phyloP scores from a whole-genome alignment of 2,329 filamentous ascomycete species.

The Cladophialophora carrionii region DNA sequence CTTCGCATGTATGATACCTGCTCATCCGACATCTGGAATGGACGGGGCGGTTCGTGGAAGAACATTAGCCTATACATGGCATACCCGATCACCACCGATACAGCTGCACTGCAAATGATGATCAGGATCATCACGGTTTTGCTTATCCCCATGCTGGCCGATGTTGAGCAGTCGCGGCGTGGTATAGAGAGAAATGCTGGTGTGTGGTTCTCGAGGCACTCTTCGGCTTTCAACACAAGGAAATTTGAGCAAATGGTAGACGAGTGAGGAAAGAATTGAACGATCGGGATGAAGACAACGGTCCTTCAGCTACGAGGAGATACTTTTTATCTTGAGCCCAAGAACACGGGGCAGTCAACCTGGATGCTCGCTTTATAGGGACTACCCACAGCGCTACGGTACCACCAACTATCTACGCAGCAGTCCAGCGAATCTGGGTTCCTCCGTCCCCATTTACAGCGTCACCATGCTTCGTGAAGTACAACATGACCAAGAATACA shows the following conservation, averaged over 20 bases:
- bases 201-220: neutral
- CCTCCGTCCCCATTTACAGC: neutral
- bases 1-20: neutral
- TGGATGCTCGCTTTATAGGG: neutral
- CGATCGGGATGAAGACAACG: neutral
- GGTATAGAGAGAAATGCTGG: neutral
- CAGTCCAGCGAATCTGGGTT: neutral
- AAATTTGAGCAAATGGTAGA: neutral
- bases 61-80: conserved; percentile 1
- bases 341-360: neutral
- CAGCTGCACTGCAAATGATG: conserved; percentile 8
- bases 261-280: neutral
- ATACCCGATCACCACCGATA: conserved; percentile 6
- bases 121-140: neutral
- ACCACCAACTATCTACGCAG: neutral
- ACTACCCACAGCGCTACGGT: neutral
- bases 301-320: neutral
- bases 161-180: neutral
- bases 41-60: neutral
- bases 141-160: neutral
- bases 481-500: neutral
- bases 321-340: neutral
- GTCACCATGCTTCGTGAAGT: neutral
- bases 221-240: neutral
- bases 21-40: conserved; percentile 9